These are phyloP conservation scores for Globisporangium cystogenes DNA, from an alignment of 352 stramenopile genomes.

Conservation along the genomic window DNA sequence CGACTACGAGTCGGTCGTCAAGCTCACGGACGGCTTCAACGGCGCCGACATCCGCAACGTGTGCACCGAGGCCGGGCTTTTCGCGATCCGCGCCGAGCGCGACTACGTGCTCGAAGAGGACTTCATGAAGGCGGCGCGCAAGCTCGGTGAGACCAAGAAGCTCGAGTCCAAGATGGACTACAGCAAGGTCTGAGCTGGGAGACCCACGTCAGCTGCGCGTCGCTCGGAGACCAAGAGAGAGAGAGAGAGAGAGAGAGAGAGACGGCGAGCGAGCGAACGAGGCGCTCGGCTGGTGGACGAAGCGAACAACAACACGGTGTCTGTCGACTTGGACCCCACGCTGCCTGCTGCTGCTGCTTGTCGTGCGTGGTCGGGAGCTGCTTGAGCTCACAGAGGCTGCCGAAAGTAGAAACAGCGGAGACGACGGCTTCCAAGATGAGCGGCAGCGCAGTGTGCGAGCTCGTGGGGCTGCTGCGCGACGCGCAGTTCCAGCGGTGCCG, in stretches of 20 bases:
- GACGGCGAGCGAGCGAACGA: no score
- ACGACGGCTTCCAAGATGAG: no score
- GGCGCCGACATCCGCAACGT: conserved; percentile 99
- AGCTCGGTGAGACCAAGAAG: conserved; percentile 99
- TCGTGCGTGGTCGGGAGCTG: no score
- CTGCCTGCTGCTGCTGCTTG: no score
- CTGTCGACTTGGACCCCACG: no score
- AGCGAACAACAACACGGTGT: no score
- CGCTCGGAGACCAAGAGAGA: no score
- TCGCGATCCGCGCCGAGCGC: conserved; percentile 97
- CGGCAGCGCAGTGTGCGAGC: conserved; percentile 33
- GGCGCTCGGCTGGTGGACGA: no score
- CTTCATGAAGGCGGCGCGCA: conserved; percentile 99
- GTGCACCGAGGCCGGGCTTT: conserved; percentile 95
- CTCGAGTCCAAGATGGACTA: conserved; percentile 99
- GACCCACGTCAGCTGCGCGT: background rate
- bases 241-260: no score
- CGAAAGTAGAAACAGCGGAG: no score
- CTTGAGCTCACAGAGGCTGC: no score
- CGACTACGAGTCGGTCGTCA: conserved; percentile 99
- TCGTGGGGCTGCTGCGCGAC: conserved; percentile 50
- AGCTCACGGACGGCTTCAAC: conserved; percentile 99
- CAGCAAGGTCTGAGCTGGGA: conserved; percentile 96
- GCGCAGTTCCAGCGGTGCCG: conserved; percentile 55
- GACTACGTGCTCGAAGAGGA: conserved; percentile 99